Conservation (phyloP, 306 rosid species). For the Geum urbanum region DNA sequence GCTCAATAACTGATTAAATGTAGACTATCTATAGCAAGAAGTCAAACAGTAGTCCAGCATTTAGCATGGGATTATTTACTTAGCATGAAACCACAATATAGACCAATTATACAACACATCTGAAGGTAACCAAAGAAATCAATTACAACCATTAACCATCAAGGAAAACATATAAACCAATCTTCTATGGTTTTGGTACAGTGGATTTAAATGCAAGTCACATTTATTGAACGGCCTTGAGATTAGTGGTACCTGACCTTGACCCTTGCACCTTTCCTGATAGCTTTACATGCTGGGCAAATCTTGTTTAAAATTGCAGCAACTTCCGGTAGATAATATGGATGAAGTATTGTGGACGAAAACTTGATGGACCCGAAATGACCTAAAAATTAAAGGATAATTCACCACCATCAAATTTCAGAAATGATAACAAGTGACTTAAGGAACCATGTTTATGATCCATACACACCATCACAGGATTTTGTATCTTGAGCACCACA, state of each 20-base stretch:
- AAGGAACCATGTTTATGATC: conserved; percentile 20
- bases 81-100: not conserved
- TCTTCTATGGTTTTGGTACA: not conserved
- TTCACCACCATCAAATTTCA: conserved; percentile 29
- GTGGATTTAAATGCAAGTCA: not conserved
- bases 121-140: not conserved
- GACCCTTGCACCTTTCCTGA: conserved; percentile 40
- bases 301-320: conserved; percentile 70
- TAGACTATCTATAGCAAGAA: conserved; percentile 24
- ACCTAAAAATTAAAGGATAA: conserved; percentile 50
- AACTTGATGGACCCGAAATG: conserved; percentile 80
- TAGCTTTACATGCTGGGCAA: conserved; percentile 79
- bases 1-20: not conserved
- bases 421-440: conserved; percentile 8
- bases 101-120: not conserved
- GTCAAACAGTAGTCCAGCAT: conserved; percentile 9
- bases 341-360: conserved; percentile 63
- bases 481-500: conserved; percentile 59
- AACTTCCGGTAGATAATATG: conserved; percentile 72
- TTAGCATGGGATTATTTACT: not conserved
- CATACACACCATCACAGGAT: conserved; percentile 65
- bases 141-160: not conserved
- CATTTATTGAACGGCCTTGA: conserved; percentile 2
- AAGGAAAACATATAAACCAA: not conserved
- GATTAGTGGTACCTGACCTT: conserved; percentile 66